Percentiles rank a stretch among this genome's conserved stretches.
These are phyloP conservation scores for Hamamelis virginiana DNA, from an alignment of 164 flowering plant species.

Conservation along the genomic window DNA sequence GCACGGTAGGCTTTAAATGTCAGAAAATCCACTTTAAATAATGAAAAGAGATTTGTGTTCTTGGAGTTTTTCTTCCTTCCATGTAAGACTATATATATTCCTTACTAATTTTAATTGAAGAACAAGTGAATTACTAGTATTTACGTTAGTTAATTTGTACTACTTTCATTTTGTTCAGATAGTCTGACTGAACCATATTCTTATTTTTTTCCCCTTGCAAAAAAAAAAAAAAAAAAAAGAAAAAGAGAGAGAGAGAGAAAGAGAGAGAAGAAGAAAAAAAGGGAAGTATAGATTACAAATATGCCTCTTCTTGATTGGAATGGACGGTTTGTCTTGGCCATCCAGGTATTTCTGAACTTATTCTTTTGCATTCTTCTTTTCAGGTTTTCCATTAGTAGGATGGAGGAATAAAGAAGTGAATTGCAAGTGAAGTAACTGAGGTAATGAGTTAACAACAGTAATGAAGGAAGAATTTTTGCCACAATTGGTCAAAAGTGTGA, in stretches of 20 bases:
- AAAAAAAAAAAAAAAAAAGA: no score
- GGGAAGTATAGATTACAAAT: neutral
- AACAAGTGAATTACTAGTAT: neutral
- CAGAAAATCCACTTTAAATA: neutral
- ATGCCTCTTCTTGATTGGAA: neutral
- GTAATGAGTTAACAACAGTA: slow-evolving; percentile 29
- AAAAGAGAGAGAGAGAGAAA: no score
- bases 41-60: neutral
- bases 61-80: neutral
- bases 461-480: slow-evolving; percentile 52
- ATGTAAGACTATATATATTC: no score
- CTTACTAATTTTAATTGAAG: no score
- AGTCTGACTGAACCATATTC: neutral
- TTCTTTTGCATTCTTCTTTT: slow-evolving; percentile 5
- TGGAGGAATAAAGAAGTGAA: slow-evolving; percentile 66
- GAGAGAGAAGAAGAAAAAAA: no score
- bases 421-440: slow-evolving; percentile 58
- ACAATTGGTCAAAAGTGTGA: slow-evolving; percentile 55
- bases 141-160: neutral
- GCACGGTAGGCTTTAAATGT: slow-evolving; percentile 16
- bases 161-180: neutral
- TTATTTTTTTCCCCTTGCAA: neutral
- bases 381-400: slow-evolving; percentile 11
- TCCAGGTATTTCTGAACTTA: slow-evolving; percentile 5
- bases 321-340: neutral